Percentiles rank a stretch among this genome's conserved stretches.
These are phyloP conservation scores for Hypoxylon rickii DNA, from an alignment of 495 filamentous ascomycete genomes.

Conservation along the genomic window DNA sequence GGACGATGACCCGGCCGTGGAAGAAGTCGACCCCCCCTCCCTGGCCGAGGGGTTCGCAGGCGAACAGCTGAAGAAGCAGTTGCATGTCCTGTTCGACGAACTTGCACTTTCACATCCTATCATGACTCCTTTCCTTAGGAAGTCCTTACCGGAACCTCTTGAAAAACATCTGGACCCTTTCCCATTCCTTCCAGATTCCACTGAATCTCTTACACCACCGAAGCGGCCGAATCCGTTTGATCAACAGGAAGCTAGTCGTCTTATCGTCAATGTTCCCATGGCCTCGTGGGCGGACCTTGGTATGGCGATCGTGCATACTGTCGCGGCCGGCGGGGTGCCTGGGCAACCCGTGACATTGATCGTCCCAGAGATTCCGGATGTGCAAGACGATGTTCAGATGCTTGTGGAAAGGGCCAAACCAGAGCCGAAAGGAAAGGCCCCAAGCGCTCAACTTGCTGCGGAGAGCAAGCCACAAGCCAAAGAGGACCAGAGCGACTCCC, in stretches of 20 bases:
- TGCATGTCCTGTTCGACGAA: conserved; percentile 71
- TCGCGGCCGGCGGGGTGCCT: conserved; percentile 36
- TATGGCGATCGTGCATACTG: conserved; percentile 41
- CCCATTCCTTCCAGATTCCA: conserved; percentile 70
- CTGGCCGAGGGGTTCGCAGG: conserved; percentile 85
- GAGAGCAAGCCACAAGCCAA: too few relatives aligned
- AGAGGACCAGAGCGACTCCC: conserved; percentile 30
- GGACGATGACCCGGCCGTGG: conserved; percentile 73
- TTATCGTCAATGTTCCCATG: conserved; percentile 41
- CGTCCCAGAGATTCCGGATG: conserved; percentile 40
- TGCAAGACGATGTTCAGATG: conserved; percentile 45
- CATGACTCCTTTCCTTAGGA: conserved; percentile 65
- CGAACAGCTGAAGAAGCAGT: conserved; percentile 71
- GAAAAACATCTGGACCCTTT: conserved; percentile 74
- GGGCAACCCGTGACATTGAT: conserved; percentile 43
- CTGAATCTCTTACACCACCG: conserved; percentile 40
- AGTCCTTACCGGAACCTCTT: conserved; percentile 64
- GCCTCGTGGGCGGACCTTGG: conserved; percentile 51
- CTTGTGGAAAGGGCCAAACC: conserved; percentile 37
- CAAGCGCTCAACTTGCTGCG: too few relatives aligned
- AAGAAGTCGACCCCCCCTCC: conserved; percentile 74
- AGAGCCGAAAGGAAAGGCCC: conserved; percentile 19
- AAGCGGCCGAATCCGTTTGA: conserved; percentile 28
- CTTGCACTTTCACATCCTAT: conserved; percentile 69
- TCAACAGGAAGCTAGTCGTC: conserved; percentile 60